Conservation (phyloP, 805 yeast species). For the Komagataella pseudopastoris region DNA sequence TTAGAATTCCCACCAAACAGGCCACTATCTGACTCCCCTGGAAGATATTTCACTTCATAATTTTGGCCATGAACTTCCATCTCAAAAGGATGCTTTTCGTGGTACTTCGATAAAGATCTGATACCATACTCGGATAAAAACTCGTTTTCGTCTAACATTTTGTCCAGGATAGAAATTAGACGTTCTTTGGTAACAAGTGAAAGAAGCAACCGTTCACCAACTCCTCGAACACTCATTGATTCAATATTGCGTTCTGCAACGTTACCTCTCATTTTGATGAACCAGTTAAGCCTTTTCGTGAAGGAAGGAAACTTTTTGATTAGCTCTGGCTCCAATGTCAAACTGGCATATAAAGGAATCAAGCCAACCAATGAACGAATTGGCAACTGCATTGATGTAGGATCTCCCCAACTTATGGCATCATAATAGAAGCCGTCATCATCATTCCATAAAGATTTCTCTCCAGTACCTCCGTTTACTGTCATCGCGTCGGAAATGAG, state of each 20-base stretch:
- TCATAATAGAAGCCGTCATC: slow-evolving; percentile 82
- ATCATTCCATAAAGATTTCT: slow-evolving; percentile 78
- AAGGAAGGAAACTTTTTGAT: slow-evolving; percentile 70
- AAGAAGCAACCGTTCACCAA: slow-evolving; percentile 67
- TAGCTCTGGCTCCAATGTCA: slow-evolving; percentile 78
- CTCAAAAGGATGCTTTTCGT: slow-evolving; percentile 69
- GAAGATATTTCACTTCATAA: slow-evolving; percentile 60
- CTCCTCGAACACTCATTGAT: slow-evolving; percentile 64
- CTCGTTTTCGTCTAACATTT: slow-evolving; percentile 79
- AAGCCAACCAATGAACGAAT: slow-evolving; percentile 85
- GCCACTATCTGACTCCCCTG: slow-evolving; percentile 87
- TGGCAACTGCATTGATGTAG: slow-evolving; percentile 54
- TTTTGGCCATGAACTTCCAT: slow-evolving; percentile 72
- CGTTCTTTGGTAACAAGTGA: slow-evolving; percentile 77
- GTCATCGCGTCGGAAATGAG: slow-evolving; percentile 92
- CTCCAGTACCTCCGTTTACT: slow-evolving; percentile 24
- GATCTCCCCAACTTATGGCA: slow-evolving; percentile 74
- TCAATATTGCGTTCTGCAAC: slow-evolving; percentile 78
- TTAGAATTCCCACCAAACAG: slow-evolving; percentile 94
- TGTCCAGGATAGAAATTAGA: slow-evolving; percentile 55
- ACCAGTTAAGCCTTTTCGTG: slow-evolving; percentile 76
- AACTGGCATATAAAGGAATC: slow-evolving; percentile 80
- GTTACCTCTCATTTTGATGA: slow-evolving; percentile 51
- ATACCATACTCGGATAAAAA: slow-evolving; percentile 78
- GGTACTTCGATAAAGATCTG: slow-evolving; percentile 78